Conservation (phyloP, 192 early-diverging fungal genomes). For the Backusella australiensis region DNA sequence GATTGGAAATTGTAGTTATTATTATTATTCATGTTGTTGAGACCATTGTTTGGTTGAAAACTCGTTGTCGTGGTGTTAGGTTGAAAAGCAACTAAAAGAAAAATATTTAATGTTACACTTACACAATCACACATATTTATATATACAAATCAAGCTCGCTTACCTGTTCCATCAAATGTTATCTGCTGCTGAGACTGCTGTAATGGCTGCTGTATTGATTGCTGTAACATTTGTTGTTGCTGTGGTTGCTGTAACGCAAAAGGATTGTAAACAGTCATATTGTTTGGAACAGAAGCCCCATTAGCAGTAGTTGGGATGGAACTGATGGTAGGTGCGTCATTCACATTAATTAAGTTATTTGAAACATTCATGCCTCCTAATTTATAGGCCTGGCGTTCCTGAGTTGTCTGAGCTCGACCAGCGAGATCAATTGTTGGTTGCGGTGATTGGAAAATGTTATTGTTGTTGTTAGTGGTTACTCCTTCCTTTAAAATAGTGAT, state of each 20-base stretch:
- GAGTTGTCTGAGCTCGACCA: constrained; percentile 16
- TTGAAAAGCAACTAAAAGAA: neutral
- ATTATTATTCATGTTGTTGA: neutral
- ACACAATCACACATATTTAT: neutral
- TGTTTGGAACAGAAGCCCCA: neutral
- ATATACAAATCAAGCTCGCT: neutral
- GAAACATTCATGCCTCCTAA: constrained; percentile 6
- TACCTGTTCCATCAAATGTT: constrained; percentile 1
- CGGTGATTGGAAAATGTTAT: constrained; percentile 30
- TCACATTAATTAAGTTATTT: constrained; percentile 6
- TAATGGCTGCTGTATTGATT: constrained; percentile 13
- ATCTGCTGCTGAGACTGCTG: constrained; percentile 15
- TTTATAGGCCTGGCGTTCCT: constrained; percentile 4
- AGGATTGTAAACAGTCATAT: neutral
- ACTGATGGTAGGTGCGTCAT: neutral
- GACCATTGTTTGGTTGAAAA: neutral
- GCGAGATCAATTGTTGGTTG: constrained; percentile 19
- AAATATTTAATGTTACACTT: neutral
- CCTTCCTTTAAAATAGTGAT: constrained; percentile 55
- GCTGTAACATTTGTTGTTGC: neutral
- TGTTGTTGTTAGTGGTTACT: constrained; percentile 12
- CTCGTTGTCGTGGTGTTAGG: neutral
- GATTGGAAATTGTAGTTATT: neutral
- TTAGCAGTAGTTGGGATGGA: neutral
- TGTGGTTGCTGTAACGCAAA: neutral